A percentile compares a stretch with the other conserved stretches of the same genome.
phyloP scores from a whole-genome alignment of 768 basidiomycete species.

The Pulveroboletus ravenelii region DNA sequence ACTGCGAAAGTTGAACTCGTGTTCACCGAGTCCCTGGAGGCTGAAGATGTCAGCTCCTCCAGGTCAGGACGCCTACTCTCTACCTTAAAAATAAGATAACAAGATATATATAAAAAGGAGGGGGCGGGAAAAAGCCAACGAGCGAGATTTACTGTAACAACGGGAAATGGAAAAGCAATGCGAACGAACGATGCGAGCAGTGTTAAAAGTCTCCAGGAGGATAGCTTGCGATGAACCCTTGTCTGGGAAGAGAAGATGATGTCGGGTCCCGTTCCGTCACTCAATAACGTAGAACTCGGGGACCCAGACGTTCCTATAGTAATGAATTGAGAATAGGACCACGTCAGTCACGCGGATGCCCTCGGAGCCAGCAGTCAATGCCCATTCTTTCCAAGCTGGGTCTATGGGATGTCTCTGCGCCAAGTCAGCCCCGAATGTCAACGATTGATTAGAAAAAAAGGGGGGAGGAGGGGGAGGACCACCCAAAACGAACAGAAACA shows the following conservation, averaged over 20 bases:
- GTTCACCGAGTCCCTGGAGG: no score
- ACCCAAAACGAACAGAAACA: not conserved
- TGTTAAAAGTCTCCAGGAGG: not conserved
- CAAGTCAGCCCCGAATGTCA: not conserved
- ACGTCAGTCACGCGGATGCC: not conserved
- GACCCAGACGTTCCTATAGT: not conserved
- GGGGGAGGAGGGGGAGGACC: no score
- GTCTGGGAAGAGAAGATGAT: not conserved
- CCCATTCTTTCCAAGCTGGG: not conserved
- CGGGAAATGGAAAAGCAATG: not conserved
- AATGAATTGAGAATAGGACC: not conserved
- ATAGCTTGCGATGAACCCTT: not conserved
- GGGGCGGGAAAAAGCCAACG: no score
- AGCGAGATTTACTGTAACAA: no score
- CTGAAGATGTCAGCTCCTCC: no score
- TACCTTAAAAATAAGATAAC: no score
- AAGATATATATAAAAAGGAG: no score
- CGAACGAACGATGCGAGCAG: not conserved
- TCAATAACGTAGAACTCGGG: not conserved
- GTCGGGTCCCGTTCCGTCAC: not conserved
- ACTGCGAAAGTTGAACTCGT: no score
- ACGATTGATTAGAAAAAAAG: not conserved
- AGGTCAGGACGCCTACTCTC: no score
- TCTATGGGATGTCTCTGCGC: not conserved
- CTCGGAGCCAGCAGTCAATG: not conserved